Evolutionary conservation across 139 green algal species (phyloP).

Genomic region (Haematococcus sp.): DNA sequence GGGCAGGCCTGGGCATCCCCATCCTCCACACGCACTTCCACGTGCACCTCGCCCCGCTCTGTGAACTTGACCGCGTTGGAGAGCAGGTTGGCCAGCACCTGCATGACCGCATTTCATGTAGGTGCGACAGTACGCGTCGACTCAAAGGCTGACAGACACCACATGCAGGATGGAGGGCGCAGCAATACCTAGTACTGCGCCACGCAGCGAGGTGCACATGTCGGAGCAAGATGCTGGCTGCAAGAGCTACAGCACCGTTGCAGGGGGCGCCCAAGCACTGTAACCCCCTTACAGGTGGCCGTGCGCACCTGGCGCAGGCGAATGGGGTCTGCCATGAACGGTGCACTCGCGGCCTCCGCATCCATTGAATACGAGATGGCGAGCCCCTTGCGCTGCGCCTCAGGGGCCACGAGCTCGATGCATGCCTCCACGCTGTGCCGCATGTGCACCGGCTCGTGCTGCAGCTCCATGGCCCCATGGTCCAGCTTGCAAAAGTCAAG

Average conservation of each 20-base stretch:
- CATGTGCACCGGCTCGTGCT: constrained; percentile 25
- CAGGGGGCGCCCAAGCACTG: too few relatives aligned
- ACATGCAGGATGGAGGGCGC: too few relatives aligned
- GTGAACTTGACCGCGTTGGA: constrained; percentile 92
- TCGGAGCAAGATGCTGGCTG: neutral
- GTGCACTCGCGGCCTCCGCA: neutral
- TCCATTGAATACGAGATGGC: constrained; percentile 25
- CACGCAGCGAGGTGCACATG: too few relatives aligned
- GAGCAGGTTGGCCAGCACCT: constrained; percentile 65
- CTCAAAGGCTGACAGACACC: too few relatives aligned
- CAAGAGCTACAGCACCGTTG: too few relatives aligned
- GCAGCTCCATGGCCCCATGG: constrained; percentile 34
- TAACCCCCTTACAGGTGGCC: too few relatives aligned
- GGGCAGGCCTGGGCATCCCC: neutral
- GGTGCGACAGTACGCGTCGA: constrained; percentile 4
- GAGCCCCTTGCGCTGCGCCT: constrained; percentile 39
- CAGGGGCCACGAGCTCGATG: constrained; percentile 29
- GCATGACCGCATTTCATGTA: neutral
- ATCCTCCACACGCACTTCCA: constrained; percentile 60
- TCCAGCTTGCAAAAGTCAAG: constrained; percentile 75
- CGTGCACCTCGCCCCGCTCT: constrained; percentile 63
- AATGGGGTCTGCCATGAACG: constrained; percentile 29
- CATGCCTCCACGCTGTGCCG: constrained; percentile 4
- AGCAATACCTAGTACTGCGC: too few relatives aligned
- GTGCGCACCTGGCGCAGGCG: constrained; percentile 31